Evolutionary conservation across 2,329 filamentous ascomycete genomes (phyloP), one percentile per base, ranked within the genome.

Genomic region (Calonectria fujianensis): DNA sequence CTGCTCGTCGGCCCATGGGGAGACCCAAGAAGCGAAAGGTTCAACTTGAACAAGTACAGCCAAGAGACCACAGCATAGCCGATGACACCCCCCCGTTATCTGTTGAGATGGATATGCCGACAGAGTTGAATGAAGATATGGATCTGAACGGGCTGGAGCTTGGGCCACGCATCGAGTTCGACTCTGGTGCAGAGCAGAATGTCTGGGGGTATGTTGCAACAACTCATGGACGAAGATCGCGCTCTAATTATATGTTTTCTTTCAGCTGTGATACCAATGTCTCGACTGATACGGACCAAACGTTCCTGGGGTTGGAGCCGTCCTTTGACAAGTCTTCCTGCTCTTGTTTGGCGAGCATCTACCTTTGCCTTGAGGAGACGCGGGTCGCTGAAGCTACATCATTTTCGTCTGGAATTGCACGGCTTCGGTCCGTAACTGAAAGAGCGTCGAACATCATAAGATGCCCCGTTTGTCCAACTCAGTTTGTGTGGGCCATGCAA

Each of bases 401-500:
- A 3, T 81, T 81, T 9, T 73, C 76, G 7, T 61, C 76, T 20
- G 74, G 77, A 1, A 48, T 81, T 9, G 72, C 70, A 2, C 71
- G 72, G 13, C 68, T 81, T 32, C 72, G 78, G 3, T 70, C 77
- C 16, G 69, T 80, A 10, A 80, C 75, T 1, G 37, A 50, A 1
- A 77, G 74, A 2, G 75, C 80, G 18, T 59, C 69, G 2, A 24
- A 69, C 0, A 70, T 81, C 3, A 76, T 81, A 13, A 73, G 79
- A 18, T 81, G 80, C 7, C 63, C 68, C 27, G 73, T 80, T 0
- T 81, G 80, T 27, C 80, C 80, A 0, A 80, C 76, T 0, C 70
- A 78, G 31, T 81, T 81, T 9, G 68, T 80, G 11, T 81, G 80
- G 80, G 80, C 80, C 1, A 81, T 81, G 80, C 80, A 81, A 41